Conservation (phyloP, 225 moss, liverwort and hornwort genomes). For the Marchantia paleacea region DNA sequence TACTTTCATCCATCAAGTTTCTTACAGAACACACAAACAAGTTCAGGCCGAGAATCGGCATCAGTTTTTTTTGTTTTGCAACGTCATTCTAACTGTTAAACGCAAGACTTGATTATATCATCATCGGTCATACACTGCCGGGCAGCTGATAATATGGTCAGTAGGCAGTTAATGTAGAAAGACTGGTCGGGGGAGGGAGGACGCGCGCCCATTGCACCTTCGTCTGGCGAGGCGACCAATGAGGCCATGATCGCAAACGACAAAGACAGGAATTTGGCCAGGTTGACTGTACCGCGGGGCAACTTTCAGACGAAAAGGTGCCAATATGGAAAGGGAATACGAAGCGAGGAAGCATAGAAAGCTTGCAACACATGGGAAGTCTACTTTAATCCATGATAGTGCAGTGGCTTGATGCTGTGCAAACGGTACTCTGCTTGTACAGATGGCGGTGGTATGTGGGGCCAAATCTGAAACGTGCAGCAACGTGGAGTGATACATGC, state of each 20-base stretch:
- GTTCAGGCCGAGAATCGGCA: too few species aligned
- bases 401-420: not conserved
- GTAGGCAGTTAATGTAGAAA: not conserved
- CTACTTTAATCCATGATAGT: not conserved
- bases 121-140: not conserved
- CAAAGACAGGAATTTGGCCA: not conserved
- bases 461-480: not conserved
- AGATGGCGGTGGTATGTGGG: not conserved
- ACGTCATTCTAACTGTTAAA: too few species aligned
- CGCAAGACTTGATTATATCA: too few species aligned
- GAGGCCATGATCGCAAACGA: not conserved
- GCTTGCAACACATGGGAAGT: not conserved
- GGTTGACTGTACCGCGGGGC: conserved; percentile 1
- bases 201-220: too few species aligned
- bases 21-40: too few species aligned
- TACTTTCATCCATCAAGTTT: too few species aligned
- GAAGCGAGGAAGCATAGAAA: not conserved
- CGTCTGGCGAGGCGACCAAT: not conserved
- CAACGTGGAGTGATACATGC: not conserved
- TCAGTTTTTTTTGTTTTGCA: too few species aligned
- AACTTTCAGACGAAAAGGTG: not conserved
- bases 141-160: not conserved
- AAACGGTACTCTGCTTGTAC: not conserved
- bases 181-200: not conserved
- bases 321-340: conserved; percentile 1